phyloP scores from a whole-genome alignment of 73 alveolate species.

The Paramecium caudatum region DNA sequence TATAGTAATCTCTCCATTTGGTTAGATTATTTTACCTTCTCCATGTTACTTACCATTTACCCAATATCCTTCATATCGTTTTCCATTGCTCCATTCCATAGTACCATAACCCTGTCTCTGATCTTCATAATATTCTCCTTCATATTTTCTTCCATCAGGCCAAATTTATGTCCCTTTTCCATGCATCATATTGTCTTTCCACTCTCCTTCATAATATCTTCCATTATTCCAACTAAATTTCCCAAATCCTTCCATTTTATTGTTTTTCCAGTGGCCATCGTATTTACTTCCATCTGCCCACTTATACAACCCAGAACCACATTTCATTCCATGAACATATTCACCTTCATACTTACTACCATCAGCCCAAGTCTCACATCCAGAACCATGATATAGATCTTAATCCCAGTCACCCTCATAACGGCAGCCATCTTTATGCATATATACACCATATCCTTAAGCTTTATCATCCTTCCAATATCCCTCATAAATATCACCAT shows the following conservation, averaged over 20 bases:
- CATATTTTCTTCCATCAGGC: slow-evolving; percentile 88
- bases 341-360: slow-evolving; percentile 81
- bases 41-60: slow-evolving; percentile 66
- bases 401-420: slow-evolving; percentile 79
- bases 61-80: slow-evolving; percentile 67
- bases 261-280: slow-evolving; percentile 79
- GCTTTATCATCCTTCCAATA: slow-evolving; percentile 75
- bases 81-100: slow-evolving; percentile 56
- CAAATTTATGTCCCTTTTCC: slow-evolving; percentile 82
- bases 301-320: slow-evolving; percentile 75
- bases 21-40: slow-evolving; percentile 49
- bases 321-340: slow-evolving; percentile 71
- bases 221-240: slow-evolving; percentile 85
- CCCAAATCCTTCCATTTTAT: slow-evolving; percentile 84
- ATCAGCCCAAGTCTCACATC: slow-evolving; percentile 82
- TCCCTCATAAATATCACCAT: slow-evolving; percentile 80
- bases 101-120: slow-evolving; percentile 81
- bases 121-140: slow-evolving; percentile 85
- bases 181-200: slow-evolving; percentile 85
- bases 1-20: slow-evolving; percentile 57
- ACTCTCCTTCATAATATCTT: slow-evolving; percentile 81
- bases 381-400: slow-evolving; percentile 78
- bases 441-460: slow-evolving; percentile 73
- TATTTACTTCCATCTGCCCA: slow-evolving; percentile 85
- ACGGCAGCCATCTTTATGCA: slow-evolving; percentile 70